Evolutionary conservation across 148 eudicot genomes (phyloP), one percentile per base, ranked within the genome.

Genomic region (Rhododendron henanense): DNA sequence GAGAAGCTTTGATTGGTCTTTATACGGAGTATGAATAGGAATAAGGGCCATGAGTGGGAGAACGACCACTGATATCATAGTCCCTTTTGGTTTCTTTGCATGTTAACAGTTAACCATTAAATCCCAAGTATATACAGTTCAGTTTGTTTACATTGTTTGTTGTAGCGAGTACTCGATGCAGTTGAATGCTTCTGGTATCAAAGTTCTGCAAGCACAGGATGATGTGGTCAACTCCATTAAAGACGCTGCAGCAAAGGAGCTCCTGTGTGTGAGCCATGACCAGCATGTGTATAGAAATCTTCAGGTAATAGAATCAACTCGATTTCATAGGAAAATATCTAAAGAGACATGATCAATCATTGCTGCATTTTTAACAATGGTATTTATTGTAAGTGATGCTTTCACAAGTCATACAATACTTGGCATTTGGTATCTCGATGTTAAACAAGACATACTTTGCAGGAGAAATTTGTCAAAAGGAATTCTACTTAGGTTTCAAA

Each of bases 131-230:
- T 57, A 57, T 57, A 18, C 63, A 19, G 63, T 57, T 57, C 63
- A 57, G 23, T 57, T 57, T 57, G 63, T 57, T 57, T 57, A 19
- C 63, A 57, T 57, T 57, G n/a, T 19, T 57, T 77, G 48, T 91
- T 90, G 90, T 86, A 97, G 99, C 25, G 98, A 97, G 88, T 97
- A 97, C 90, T 97, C 96, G n/a, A 97, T 97, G 99, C 99, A 94
- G 88, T 94, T 95, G 84, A 97, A 97, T 87, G 98, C 99, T 61
- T 97, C 99, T 89, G 90, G 96, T 78, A 92, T 97, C 85, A 95
- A 97, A 88, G 99, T 97, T 86, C 98, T 97, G 88, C 99, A 97
- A 93, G 98, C 99, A 71, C 98, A 95, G 86, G 99, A 97, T 93
- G 99, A 97, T 88, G 81, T 97, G 84, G 96, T 97, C 84, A 95